Conservation (phyloP, 169 alveolate species). For the Plasmodium adleri region DNA sequence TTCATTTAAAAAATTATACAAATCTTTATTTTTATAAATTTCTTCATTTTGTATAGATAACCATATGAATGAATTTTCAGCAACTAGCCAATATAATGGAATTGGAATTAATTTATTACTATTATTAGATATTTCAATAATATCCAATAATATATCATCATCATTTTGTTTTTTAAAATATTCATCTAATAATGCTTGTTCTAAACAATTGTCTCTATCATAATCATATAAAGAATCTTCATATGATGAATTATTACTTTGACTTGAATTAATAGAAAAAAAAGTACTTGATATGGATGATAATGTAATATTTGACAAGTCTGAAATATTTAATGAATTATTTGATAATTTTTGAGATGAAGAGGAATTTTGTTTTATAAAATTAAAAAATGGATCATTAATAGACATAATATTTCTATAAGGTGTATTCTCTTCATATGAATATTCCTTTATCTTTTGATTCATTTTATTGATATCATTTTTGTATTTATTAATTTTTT, state of each 20-base stretch:
- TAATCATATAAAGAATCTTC: slow-evolving; percentile 56
- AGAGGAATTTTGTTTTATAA: slow-evolving; percentile 18
- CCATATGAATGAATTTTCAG: slow-evolving; percentile 74
- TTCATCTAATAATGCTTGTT: slow-evolving; percentile 56
- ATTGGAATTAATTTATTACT: slow-evolving; percentile 65
- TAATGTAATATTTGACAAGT: slow-evolving; percentile 42
- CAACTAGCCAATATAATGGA: slow-evolving; percentile 72
- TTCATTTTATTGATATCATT: background rate
- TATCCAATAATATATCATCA: slow-evolving; percentile 11
- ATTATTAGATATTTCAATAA: slow-evolving; percentile 49
- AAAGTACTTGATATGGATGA: slow-evolving; percentile 49
- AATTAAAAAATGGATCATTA: slow-evolving; percentile 66
- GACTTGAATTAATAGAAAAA: slow-evolving; percentile 30
- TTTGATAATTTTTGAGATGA: slow-evolving; percentile 1
- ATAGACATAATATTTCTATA: slow-evolving; percentile 64
- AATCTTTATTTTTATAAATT: slow-evolving; percentile 29
- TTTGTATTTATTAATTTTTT: slow-evolving; percentile 11
- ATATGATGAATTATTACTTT: slow-evolving; percentile 34
- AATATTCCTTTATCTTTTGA: background rate
- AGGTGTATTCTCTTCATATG: background rate
- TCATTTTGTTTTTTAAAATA: slow-evolving; percentile 56
- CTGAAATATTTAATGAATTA: slow-evolving; percentile 12
- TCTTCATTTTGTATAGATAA: slow-evolving; percentile 63
- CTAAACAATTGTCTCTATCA: slow-evolving; percentile 55
- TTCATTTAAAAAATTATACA: slow-evolving; percentile 49